phyloP scores from a whole-genome alignment of 352 stramenopile species.

The Halophytophthora batemanensis region DNA sequence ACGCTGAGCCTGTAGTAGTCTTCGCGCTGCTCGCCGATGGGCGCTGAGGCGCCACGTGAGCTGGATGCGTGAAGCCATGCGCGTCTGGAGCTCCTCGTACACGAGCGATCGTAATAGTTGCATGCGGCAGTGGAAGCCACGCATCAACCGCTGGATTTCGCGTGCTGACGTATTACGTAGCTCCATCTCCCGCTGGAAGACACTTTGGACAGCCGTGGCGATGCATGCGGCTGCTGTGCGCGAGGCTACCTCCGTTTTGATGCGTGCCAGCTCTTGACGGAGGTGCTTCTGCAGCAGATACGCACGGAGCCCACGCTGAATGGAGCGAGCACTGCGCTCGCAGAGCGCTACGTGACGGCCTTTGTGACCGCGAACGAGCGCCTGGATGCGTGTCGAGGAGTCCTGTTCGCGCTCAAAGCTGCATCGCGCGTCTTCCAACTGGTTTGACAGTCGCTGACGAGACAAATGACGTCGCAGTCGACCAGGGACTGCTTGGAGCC shows the following conservation, averaged over 20 bases:
- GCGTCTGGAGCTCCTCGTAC: slow-evolving; percentile 28
- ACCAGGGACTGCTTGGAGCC: slow-evolving; percentile 47
- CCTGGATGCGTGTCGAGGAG: slow-evolving; percentile 49
- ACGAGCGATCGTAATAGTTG: slow-evolving; percentile 34
- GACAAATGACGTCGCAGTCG: slow-evolving; percentile 48
- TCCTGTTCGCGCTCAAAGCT: slow-evolving; percentile 24
- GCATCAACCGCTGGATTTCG: slow-evolving; percentile 54
- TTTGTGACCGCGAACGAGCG: slow-evolving; percentile 44
- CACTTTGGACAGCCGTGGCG: slow-evolving; percentile 8
- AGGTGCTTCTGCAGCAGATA: slow-evolving; percentile 42
- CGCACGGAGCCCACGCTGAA: slow-evolving; percentile 37
- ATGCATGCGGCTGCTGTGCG: slow-evolving; percentile 25
- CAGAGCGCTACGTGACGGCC: slow-evolving; percentile 29
- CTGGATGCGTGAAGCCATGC: slow-evolving; percentile 67
- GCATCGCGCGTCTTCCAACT: slow-evolving; percentile 9
- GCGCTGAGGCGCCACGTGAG: slow-evolving; percentile 52
- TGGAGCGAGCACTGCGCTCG: slow-evolving; percentile 42
- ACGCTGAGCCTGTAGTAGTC: slow-evolving; percentile 46
- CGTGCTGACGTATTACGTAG: slow-evolving; percentile 39
- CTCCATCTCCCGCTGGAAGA: slow-evolving; percentile 31
- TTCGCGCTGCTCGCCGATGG: slow-evolving; percentile 41
- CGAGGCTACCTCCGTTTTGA: slow-evolving; percentile 28
- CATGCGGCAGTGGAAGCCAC: slow-evolving; percentile 37
- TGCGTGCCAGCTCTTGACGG: slow-evolving; percentile 29
- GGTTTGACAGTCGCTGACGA: slow-evolving; percentile 10